Conservation (phyloP, 768 basidiomycete genomes). For the Boletus insuetus region DNA sequence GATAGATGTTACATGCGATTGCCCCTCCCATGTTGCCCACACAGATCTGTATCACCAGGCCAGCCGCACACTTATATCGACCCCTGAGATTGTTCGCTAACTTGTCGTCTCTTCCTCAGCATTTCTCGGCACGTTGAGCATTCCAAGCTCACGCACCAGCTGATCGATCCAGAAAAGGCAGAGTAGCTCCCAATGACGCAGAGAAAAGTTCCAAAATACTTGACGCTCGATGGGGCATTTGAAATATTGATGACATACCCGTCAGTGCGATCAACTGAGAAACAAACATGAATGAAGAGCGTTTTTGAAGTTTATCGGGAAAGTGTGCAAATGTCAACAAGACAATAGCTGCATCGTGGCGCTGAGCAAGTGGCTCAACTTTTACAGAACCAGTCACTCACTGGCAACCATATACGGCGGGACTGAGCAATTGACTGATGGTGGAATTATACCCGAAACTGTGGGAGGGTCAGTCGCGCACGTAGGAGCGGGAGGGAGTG, state of each 20-base stretch:
- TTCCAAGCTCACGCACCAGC: background rate
- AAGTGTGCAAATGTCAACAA: background rate
- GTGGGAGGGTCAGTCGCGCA: background rate
- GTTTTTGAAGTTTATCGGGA: background rate
- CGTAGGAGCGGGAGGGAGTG: too few species aligned
- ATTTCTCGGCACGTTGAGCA: too few species aligned
- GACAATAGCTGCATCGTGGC: background rate
- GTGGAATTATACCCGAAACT: background rate
- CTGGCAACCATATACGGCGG: background rate
- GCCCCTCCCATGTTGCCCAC: background rate
- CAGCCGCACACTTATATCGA: background rate
- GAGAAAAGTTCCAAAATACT: conserved; percentile 4
- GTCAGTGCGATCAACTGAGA: background rate
- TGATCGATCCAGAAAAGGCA: background rate
- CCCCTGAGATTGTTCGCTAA: conserved; percentile 1
- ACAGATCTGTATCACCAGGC: conserved; percentile 1
- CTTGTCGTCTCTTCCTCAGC: background rate
- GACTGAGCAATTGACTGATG: background rate
- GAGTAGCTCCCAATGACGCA: background rate
- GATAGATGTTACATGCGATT: background rate
- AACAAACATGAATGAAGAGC: background rate
- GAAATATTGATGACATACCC: conserved; percentile 1
- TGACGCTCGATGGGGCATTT: background rate
- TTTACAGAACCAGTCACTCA: background rate
- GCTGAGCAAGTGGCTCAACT: background rate